Evolutionary conservation across 1,284 basidiomycete species (phyloP).

Genomic region (Fomitiporia mediterranea): DNA sequence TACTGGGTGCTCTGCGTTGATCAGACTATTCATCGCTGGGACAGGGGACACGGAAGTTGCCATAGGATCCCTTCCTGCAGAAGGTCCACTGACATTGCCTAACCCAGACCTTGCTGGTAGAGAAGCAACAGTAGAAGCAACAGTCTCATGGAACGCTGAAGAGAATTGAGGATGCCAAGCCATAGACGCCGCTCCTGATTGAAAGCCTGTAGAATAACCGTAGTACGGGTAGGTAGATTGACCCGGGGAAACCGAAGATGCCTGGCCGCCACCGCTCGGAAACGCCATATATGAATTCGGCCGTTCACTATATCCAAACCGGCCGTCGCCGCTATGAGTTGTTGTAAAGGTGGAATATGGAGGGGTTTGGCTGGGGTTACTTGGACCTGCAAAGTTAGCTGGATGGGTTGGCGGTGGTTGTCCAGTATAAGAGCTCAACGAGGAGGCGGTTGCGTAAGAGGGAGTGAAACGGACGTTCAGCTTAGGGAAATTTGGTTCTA

Average conservation of each 20-base stretch:
- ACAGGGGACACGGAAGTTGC: not conserved
- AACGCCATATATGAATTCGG: not conserved
- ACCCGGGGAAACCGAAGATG: not conserved
- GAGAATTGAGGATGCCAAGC: not conserved
- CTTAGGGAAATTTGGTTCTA: not conserved
- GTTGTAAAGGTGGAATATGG: not conserved
- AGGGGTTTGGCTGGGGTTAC: not conserved
- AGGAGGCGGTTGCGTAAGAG: not conserved
- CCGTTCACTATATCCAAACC: not conserved
- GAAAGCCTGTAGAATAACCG: not conserved
- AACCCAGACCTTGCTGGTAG: slow-evolving; percentile 6
- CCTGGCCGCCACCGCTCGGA: not conserved
- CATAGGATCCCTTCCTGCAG: not conserved
- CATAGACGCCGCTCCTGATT: not conserved
- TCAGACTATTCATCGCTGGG: not conserved
- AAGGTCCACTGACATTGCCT: not conserved
- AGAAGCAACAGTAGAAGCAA: slow-evolving; percentile 2
- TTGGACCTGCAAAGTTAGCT: not conserved
- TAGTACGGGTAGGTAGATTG: not conserved
- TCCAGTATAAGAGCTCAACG: too few relatives aligned
- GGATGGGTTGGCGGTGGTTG: not conserved
- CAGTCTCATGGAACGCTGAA: not conserved
- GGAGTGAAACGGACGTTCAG: not conserved
- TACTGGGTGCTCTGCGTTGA: not conserved
- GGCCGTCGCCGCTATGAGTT: not conserved